Base-by-base conservation (phyloP, 257 asterid species). In the Nyctanthes arbortristis region DNA sequence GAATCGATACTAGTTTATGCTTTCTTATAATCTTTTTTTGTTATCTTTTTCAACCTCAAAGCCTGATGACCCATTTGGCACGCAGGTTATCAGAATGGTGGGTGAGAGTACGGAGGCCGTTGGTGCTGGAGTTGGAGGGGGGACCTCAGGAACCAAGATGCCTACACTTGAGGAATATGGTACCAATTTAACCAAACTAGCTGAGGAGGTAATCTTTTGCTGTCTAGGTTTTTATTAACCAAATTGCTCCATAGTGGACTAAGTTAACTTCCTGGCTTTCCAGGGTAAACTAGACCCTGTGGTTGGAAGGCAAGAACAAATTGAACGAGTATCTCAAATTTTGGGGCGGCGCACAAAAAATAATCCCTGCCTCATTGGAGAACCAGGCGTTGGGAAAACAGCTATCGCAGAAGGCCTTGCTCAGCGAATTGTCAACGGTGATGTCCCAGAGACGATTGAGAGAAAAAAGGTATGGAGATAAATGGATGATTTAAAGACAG, bases 351-450 rank as follows among this genome's bases (percentile, higher is more conserved):
- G 97, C 20, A 93, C 98, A 22, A 93, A 93, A 74, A 93, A 93
- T 64, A 93, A 93, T 77, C 98, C 98, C 12, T 93, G 98, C 74
- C 98, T 93, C 75, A 89, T 93, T 74, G 97, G 98, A 78, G 98
- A 93, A 78, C 97, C 98, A 33, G 98, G 98, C 73, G 98, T 93
- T 33, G 98, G 98, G 37, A 93, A 93, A 85, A 93, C 97, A 73
- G 97, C 98, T 62, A 88, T 93, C 72, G 98, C 97, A 20, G 98
- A 90, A 78, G 97, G 98, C 27, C 90, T 93, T 54, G 97, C 98
- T 57, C 98, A 90, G 78, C 82, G 98, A 80, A 93, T 93, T 76
- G 88, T 96, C 58, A 87, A 20, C 63, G 96, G 98, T 12, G 97
- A 90, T 78, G 98, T 93, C 67, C 98, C 98, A 4, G 96, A 93